Evolutionary conservation across 2,329 filamentous ascomycete species (phyloP), one percentile per base, ranked within the genome.

Genomic region (Calonectria pauciramosa): DNA sequence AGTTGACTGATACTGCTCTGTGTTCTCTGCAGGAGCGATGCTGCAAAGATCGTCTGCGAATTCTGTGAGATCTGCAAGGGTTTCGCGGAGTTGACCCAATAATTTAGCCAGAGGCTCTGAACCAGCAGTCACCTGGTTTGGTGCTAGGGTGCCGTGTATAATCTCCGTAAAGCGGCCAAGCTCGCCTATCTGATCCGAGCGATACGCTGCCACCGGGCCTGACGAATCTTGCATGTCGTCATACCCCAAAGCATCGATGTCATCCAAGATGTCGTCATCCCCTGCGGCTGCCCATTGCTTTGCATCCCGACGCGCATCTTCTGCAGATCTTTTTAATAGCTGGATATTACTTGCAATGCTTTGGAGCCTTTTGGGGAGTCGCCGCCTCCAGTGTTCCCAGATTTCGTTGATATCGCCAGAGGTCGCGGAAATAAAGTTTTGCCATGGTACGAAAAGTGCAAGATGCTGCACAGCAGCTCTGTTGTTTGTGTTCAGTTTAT

Each of bases 311-410:
- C 26, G 41, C 9, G 47, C 56, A 56, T 72, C 65, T 65, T 72
- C 44, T 20, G 70, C 54, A 13, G 47, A 72, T 54, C 56, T 41
- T 47, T 65, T 54, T 16, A 73, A 32, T n/a, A 69, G 56, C 36
- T 73, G 47, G 28, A 73, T 69, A 9, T 69, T 69, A 9, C 41
- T 30, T 51, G 54, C 54, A 6, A 69, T 51, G 28, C n/a, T 63
- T 2, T 54, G 44, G 20, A 72, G 34, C 36, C 65, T 36, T 30
- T 16, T 52, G 4, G 64, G 44, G 9, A 63, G 23, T 64, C 28
- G 23, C 28, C 26, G 52, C 34, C 16, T 68, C 14, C 16, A 36
- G 1, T 23, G 18, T 41, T 26, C 28, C 28, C 52, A 68, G 36
- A 59, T 47, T 13, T 44, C 28, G 16, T 60, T 60, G 16, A 59